Base-by-base conservation (phyloP, 192 early-diverging fungal genomes). In the Backusella sp. region DNA sequence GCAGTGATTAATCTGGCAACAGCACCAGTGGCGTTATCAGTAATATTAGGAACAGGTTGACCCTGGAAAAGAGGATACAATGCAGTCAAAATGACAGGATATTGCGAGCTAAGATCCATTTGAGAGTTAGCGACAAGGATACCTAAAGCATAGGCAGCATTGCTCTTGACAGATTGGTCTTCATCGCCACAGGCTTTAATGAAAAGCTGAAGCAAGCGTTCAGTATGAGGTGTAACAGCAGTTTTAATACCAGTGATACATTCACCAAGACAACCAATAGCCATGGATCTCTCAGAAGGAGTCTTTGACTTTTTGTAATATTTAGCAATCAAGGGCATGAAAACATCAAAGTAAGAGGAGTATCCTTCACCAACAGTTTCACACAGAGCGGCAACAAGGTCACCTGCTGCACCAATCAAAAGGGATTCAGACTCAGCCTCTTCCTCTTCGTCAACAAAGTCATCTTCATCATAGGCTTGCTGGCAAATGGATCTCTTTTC, bases 231-330 rank as follows among this genome's bases (percentile, higher is more conserved):
- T 7, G 90, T 88, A 14, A 88, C 73, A 6, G 88, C 90, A n/a
- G 73, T 73, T 68, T 90, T 87, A 44, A 95, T 77, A 32, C 92
- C 92, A 52, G 80, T 74, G n/a, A 87, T 86, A 56, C 90, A 88
- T 85, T 97, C 96, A 28, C 93, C 93, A 66, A 97, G 80, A 68
- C 92, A 94, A 11, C 96, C 96, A 52, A 95, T 89, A 8, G 95
- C 93, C 94, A 96, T 96, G 46, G 92, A 94, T 42, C 96, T 92
- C 79, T 97, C 96, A 66, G 90, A 86, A 28, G 86, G 82, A 3
- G 90, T 87, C 73, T 89, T 87, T 21, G 87, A 75, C 42, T 88
- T 88, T 86, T 94, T 94, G 78, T 92, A 93, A 82, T 94, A 96
- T 73, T 90, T 92, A 28, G 86, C 84, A 77, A 96, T 96, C 66